Percentiles rank a stretch among this genome's conserved stretches.
These are phyloP conservation scores for Candida methanosorbosa DNA, from an alignment of 805 yeast genomes.

Conservation along the genomic window DNA sequence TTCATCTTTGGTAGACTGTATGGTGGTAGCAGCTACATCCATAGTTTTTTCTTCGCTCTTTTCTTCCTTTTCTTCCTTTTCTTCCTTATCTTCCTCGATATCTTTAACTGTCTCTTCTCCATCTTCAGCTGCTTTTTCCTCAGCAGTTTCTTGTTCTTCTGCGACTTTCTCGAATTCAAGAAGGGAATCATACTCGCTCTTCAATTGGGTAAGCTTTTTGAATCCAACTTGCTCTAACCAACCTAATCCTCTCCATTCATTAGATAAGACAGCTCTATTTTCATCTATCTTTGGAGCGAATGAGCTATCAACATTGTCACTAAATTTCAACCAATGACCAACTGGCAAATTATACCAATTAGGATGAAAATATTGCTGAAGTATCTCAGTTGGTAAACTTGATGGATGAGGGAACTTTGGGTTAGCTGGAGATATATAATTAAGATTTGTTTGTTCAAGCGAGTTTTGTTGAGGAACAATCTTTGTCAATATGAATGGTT, in stretches of 20 bases:
- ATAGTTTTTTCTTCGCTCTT: not conserved
- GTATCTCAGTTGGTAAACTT: slow-evolving; percentile 39
- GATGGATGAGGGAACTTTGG: slow-evolving; percentile 8
- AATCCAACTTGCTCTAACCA: slow-evolving; percentile 50
- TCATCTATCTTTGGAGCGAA: slow-evolving; percentile 67
- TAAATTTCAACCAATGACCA: slow-evolving; percentile 53
- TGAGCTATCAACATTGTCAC: slow-evolving; percentile 28
- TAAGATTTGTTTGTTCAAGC: slow-evolving; percentile 31
- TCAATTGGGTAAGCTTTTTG: slow-evolving; percentile 22
- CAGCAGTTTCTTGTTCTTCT: slow-evolving; percentile 6
- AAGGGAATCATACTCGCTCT: slow-evolving; percentile 6
- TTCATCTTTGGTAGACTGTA: no score
- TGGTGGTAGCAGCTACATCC: not conserved
- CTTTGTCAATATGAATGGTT: slow-evolving; percentile 57
- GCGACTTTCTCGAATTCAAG: slow-evolving; percentile 5
- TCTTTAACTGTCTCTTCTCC: not conserved
- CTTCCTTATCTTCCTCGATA: not conserved
- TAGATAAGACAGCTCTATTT: slow-evolving; percentile 42
- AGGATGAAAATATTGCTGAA: slow-evolving; percentile 48
- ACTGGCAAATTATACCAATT: slow-evolving; percentile 59
- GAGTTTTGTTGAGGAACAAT: slow-evolving; percentile 47
- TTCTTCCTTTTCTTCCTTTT: not conserved
- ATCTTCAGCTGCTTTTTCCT: not conserved
- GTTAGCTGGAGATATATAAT: slow-evolving; percentile 33
- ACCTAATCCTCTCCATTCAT: slow-evolving; percentile 38